phyloP scores from a whole-genome alignment of 192 early-diverging fungal species.

The Gigaspora rosea region DNA sequence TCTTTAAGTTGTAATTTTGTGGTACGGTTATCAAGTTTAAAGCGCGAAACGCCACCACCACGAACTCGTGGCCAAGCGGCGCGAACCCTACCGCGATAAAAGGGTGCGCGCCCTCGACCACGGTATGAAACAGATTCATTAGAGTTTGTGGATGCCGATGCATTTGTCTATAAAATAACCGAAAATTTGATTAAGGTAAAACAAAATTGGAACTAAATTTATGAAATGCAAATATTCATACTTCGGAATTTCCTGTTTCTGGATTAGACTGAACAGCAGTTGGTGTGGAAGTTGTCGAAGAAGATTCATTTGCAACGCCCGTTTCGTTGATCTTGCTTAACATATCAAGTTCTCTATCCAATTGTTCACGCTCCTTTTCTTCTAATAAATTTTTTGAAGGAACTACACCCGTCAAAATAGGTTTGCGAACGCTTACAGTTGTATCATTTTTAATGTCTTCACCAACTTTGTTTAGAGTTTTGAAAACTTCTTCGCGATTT shows the following conservation, averaged over 20 bases:
- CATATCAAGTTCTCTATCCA: slow-evolving; percentile 57
- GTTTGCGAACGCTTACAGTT: slow-evolving; percentile 34
- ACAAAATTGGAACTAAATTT: neutral
- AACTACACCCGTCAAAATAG: slow-evolving; percentile 39
- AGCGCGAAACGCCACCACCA: slow-evolving; percentile 46
- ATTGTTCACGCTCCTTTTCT: slow-evolving; percentile 47
- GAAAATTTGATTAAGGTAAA: neutral
- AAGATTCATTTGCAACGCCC: neutral
- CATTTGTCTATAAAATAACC: neutral
- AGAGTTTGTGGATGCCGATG: neutral
- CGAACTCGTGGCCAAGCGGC: slow-evolving; percentile 43
- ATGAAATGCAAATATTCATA: slow-evolving; percentile 39
- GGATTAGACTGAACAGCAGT: slow-evolving; percentile 37
- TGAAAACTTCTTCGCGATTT: slow-evolving; percentile 52
- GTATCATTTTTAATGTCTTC: slow-evolving; percentile 46
- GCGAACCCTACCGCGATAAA: slow-evolving; percentile 49
- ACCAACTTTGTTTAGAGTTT: slow-evolving; percentile 49
- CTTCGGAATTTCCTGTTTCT: slow-evolving; percentile 53
- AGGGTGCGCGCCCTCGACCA: slow-evolving; percentile 51
- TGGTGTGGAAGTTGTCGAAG: slow-evolving; percentile 31
- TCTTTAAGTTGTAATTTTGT: slow-evolving; percentile 67
- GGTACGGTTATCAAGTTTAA: slow-evolving; percentile 71
- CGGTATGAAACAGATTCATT: slow-evolving; percentile 19
- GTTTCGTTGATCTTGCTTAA: slow-evolving; percentile 35
- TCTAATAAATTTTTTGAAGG: slow-evolving; percentile 42